Evolutionary conservation across 257 asterid species (phyloP).

Genomic region (Echites panduratus): DNA sequence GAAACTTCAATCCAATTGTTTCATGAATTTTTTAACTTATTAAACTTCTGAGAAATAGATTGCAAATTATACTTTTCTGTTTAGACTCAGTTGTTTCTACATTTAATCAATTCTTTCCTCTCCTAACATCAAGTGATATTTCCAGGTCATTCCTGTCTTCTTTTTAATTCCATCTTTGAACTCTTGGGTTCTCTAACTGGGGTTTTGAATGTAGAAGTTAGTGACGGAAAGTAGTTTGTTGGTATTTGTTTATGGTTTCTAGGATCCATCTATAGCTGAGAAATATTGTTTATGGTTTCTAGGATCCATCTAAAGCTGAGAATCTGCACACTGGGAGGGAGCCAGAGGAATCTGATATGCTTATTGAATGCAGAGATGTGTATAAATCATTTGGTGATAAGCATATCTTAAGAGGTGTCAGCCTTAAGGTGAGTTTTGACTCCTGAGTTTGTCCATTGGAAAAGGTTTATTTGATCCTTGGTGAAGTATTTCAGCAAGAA

Average conservation of each 20-base stretch:
- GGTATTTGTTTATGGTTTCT: constrained; percentile 17
- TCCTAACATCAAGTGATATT: background rate
- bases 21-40: background rate
- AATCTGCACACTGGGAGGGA: constrained; percentile 30
- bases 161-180: background rate
- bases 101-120: background rate
- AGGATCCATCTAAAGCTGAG: constrained; percentile 47
- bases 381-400: constrained; percentile 94
- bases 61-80: background rate
- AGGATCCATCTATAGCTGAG: constrained; percentile 46
- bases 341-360: constrained; percentile 66
- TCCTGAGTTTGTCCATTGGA: constrained; percentile 5
- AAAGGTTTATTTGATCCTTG: background rate
- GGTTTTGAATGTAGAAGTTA: constrained; percentile 7
- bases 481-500: background rate
- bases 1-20: background rate
- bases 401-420: constrained; percentile 88
- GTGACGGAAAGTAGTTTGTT: background rate
- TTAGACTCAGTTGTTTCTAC: background rate
- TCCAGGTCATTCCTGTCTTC: background rate
- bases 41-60: background rate
- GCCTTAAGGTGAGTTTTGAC: constrained; percentile 76
- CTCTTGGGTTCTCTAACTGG: background rate
- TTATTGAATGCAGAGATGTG: constrained; percentile 85
- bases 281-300: constrained; percentile 19